A percentile compares a stretch with the other conserved stretches of the same genome.
These are phyloP conservation scores for Cyanidiococcus yangmingshanensis DNA, from an alignment of 23 red algal species.

Conservation along the genomic window DNA sequence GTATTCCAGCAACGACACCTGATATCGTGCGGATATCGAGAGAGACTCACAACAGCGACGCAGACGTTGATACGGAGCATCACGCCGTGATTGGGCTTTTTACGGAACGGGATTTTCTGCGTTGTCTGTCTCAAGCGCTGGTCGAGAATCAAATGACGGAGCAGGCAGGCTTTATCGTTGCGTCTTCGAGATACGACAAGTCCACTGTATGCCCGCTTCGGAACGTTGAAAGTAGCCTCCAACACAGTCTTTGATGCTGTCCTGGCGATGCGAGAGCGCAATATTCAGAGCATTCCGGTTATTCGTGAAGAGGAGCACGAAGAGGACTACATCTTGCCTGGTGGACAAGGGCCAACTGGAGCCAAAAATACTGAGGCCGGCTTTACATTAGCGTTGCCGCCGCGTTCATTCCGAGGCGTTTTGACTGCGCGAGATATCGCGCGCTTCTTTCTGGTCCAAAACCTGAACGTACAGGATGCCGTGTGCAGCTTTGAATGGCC, in stretches of 20 bases:
- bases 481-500: neutral
- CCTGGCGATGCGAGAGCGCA: neutral
- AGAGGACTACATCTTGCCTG: conserved; percentile 16
- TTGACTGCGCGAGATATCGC: conserved; percentile 1
- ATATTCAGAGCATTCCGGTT: neutral
- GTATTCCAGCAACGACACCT: neutral
- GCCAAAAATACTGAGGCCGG: neutral
- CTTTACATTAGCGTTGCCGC: neutral
- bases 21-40: neutral
- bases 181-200: neutral
- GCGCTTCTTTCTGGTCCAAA: conserved; percentile 13
- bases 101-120: conserved; percentile 2
- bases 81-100: conserved; percentile 4
- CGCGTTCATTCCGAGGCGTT: neutral
- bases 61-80: neutral
- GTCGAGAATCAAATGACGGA: neutral
- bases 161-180: neutral
- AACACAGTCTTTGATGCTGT: neutral
- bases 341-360: neutral
- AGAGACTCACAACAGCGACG: neutral
- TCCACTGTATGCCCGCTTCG: neutral
- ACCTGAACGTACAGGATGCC: neutral
- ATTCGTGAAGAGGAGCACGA: conserved; percentile 18
- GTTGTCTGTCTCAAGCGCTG: neutral
- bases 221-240: neutral